These are phyloP conservation scores for Ustilago nuda DNA, from an alignment of 1,284 basidiomycete genomes.

Conservation along the genomic window DNA sequence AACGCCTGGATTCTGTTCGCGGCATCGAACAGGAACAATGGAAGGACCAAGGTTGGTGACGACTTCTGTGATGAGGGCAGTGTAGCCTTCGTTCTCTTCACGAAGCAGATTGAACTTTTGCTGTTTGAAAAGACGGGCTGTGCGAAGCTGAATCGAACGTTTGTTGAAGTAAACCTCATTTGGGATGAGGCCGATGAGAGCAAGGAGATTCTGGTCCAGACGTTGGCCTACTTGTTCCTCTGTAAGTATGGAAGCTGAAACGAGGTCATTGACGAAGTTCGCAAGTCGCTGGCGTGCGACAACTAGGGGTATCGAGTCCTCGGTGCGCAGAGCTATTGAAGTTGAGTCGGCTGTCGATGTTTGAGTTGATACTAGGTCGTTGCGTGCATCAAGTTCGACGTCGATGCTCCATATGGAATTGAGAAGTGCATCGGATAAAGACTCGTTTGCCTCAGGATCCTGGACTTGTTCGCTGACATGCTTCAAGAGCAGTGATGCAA, in stretches of 20 bases:
- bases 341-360: neutral
- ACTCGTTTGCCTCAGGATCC: neutral
- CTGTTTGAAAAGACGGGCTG: constrained; percentile 80
- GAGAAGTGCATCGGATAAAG: constrained; percentile 41
- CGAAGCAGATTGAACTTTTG: constrained; percentile 97
- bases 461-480: neutral
- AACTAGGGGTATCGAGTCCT: constrained; percentile 23
- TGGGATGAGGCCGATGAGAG: constrained; percentile 44
- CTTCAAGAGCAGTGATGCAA: constrained; percentile 3
- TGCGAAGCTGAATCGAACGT: constrained; percentile 63
- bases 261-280: constrained; percentile 28
- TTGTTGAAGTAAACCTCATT: constrained; percentile 57
- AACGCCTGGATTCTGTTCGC: constrained; percentile 14
- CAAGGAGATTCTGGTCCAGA: constrained; percentile 56
- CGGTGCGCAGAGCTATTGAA: constrained; percentile 11
- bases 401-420: constrained; percentile 64
- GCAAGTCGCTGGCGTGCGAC: constrained; percentile 38
- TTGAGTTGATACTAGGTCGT: constrained; percentile 26
- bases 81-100: constrained; percentile 97
- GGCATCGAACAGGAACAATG: constrained; percentile 73
- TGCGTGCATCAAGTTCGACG: constrained; percentile 59
- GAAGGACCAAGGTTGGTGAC: constrained; percentile 81
- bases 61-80: constrained; percentile 87
- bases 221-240: constrained; percentile 31
- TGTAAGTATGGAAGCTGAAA: constrained; percentile 21